phyloP scores from a whole-genome alignment of 768 basidiomycete species.

The Agaricus sinodeliciosus region DNA sequence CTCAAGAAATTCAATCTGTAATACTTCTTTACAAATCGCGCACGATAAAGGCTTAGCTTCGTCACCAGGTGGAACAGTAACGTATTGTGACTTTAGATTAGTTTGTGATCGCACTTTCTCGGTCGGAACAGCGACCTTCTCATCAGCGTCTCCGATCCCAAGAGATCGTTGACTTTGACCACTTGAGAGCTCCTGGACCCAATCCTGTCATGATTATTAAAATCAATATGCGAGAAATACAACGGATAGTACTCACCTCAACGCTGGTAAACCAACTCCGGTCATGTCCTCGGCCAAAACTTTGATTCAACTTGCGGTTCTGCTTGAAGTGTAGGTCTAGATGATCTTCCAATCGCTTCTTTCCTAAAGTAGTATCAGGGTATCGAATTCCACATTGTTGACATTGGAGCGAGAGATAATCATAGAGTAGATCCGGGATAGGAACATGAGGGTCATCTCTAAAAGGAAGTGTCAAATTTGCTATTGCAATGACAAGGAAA shows the following conservation, averaged over 20 bases:
- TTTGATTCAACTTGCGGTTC: conserved; percentile 78
- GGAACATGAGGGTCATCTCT: conserved; percentile 58
- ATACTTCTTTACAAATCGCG: conserved; percentile 92
- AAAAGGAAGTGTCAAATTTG: conserved; percentile 11
- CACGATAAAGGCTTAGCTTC: conserved; percentile 81
- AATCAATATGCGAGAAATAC: not conserved
- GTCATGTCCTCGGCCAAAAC: conserved; percentile 77
- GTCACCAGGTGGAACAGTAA: conserved; percentile 86
- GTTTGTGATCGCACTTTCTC: conserved; percentile 69
- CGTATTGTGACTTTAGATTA: conserved; percentile 69
- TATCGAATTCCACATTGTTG: conserved; percentile 92
- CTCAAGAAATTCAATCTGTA: conserved; percentile 89
- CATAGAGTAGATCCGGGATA: conserved; percentile 64
- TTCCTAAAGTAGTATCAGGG: conserved; percentile 62
- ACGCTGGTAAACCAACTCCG: conserved; percentile 83
- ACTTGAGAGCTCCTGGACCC: conserved; percentile 63
- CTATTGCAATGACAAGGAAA: not conserved
- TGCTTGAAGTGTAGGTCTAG: conserved; percentile 96
- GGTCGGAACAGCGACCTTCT: conserved; percentile 53
- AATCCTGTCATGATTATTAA: conserved; percentile 53
- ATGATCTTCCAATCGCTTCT: conserved; percentile 77
- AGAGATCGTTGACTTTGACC: conserved; percentile 65
- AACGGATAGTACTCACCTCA: conserved; percentile 49
- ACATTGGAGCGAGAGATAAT: conserved; percentile 75
- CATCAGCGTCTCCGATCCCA: conserved; percentile 40